phyloP scores from a whole-genome alignment of 139 green algal genomes.

The Chlorella vulgaris region DNA sequence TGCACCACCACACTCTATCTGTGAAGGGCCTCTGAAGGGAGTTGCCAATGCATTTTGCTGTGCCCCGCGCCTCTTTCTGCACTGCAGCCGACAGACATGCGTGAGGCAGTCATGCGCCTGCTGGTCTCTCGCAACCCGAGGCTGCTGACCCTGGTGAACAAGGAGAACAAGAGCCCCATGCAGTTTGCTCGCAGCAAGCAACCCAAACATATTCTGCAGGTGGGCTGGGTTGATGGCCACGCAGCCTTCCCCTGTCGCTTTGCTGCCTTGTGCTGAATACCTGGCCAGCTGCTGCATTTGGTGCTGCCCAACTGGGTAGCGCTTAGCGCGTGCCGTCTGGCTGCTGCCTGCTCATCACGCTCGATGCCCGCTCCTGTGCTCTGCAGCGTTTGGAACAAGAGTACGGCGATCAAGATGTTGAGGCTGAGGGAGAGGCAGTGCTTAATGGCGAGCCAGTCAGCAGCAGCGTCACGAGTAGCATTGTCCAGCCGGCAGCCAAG shows the following conservation, averaged over 20 bases:
- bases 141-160: slow-evolving; percentile 1
- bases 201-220: neutral
- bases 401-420: neutral
- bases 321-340: no score
- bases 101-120: neutral
- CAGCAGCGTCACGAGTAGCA: no score
- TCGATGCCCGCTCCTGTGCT: no score
- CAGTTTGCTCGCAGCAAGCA: slow-evolving; percentile 5
- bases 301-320: no score
- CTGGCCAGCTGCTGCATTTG: no score
- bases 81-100: slow-evolving; percentile 19
- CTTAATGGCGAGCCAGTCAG: neutral
- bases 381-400: neutral
- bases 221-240: neutral
- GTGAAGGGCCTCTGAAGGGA: no score
- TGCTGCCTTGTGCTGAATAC: no score
- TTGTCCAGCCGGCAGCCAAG: neutral
- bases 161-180: neutral
- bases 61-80: neutral
- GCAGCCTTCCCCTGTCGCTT: neutral
- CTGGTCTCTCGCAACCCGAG: neutral
- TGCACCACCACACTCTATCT: no score
- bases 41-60: no score
- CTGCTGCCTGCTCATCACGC: no score
- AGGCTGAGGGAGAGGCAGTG: neutral